phyloP scores from a whole-genome alignment of 1,284 basidiomycete genomes.

The Phylloboletellus chloephorus region DNA sequence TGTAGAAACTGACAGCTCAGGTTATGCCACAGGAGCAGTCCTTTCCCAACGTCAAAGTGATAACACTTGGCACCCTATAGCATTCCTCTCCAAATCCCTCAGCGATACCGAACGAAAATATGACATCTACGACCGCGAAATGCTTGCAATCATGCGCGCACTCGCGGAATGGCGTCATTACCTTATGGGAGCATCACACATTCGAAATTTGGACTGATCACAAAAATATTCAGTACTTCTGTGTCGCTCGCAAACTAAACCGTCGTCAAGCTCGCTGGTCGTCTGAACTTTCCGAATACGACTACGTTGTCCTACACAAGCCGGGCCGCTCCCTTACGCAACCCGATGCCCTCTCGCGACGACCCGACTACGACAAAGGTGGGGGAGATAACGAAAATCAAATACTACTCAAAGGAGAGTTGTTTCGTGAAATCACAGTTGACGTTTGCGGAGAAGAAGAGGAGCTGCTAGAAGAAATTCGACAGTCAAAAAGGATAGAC shows the following conservation, averaged over 20 bases:
- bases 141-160: slow-evolving; percentile 22
- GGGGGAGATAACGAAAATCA: slow-evolving; percentile 30
- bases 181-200: slow-evolving; percentile 22
- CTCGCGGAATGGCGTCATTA: slow-evolving; percentile 24
- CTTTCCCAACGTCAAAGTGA: slow-evolving; percentile 4
- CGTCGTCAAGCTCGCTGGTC: slow-evolving; percentile 39
- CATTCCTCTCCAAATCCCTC: slow-evolving; percentile 12
- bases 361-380: slow-evolving; percentile 32
- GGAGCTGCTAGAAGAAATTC: not conserved
- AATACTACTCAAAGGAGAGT: slow-evolving; percentile 25
- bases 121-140: no score
- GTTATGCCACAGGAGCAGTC: not conserved
- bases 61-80: not conserved
- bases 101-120: slow-evolving; percentile 13
- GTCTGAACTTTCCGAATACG: slow-evolving; percentile 31
- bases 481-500: not conserved
- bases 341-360: slow-evolving; percentile 31
- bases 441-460: not conserved
- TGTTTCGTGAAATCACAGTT: slow-evolving; percentile 11
- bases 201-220: slow-evolving; percentile 31
- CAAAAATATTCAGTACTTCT: slow-evolving; percentile 28
- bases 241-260: slow-evolving; percentile 25
- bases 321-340: slow-evolving; percentile 28
- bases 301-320: slow-evolving; percentile 36
- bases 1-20: slow-evolving; percentile 5